These are phyloP conservation scores for Suillus subalutaceus DNA, from an alignment of 768 basidiomycete species.

Conservation along the genomic window DNA sequence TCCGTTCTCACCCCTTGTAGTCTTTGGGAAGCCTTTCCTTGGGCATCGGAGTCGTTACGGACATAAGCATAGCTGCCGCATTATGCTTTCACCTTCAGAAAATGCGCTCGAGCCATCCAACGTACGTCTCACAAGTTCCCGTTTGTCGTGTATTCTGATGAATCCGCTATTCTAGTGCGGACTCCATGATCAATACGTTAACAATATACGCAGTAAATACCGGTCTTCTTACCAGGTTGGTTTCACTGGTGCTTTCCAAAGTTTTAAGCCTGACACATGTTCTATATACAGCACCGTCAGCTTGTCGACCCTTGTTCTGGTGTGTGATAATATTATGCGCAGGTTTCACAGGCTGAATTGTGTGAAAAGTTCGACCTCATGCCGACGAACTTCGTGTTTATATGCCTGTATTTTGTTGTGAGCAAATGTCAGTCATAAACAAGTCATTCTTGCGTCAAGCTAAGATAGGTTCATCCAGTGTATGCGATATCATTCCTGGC, in stretches of 20 bases:
- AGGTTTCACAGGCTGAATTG: background rate
- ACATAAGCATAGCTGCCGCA: constrained; percentile 52
- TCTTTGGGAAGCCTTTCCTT: constrained; percentile 50
- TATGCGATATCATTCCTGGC: constrained; percentile 69
- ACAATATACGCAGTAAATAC: constrained; percentile 67
- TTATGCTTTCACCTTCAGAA: constrained; percentile 57
- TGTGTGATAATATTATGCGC: constrained; percentile 32
- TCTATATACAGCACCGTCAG: constrained; percentile 29
- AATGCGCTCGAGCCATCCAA: constrained; percentile 51
- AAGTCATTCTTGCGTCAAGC: background rate
- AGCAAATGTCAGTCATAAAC: constrained; percentile 55
- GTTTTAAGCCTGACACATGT: constrained; percentile 7
- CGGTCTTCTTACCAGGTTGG: constrained; percentile 62
- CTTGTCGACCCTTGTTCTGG: constrained; percentile 55
- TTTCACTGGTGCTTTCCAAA: background rate
- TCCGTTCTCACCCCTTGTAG: constrained; percentile 30
- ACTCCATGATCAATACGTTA: constrained; percentile 58
- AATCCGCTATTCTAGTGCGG: constrained; percentile 39
- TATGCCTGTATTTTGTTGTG: constrained; percentile 63
- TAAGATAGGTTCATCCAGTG: constrained; percentile 38
- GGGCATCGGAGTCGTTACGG: constrained; percentile 51
- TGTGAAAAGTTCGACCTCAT: constrained; percentile 53
- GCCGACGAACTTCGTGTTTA: constrained; percentile 59
- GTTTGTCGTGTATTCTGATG: constrained; percentile 7
- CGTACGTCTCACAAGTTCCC: constrained; percentile 33